Evolutionary conservation across 257 asterid species (phyloP), one percentile per base, ranked within the genome.

Genomic region (Solanum rostratum): DNA sequence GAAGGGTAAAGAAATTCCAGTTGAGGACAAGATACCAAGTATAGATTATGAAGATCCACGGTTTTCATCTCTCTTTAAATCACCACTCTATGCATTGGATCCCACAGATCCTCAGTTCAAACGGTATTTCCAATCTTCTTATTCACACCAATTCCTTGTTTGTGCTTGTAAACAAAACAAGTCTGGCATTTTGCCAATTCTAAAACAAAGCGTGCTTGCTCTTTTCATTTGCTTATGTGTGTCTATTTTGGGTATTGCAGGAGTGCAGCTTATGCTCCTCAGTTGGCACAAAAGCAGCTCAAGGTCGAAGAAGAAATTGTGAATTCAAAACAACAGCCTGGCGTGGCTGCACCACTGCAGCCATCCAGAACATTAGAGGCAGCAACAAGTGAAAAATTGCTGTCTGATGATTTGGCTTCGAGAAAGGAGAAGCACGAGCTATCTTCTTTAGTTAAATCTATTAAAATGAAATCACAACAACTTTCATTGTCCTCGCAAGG

Each of bases 61-160:
- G 80, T 97, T 97, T 88, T 89, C 96, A 16, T 84, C 91, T 54
- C 57, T 93, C 43, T 90, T 90, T 85, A 92, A 88, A 65, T 91
- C 93, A 15, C 91, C 97, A 3, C 89, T 69, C 85, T 97, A 87
- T 83, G 97, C 98, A 60, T 84, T 92, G 92, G 99, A 97, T 90
- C 98, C 99, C 52, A 95, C 99, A 8, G 99, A 96, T 87, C 99
- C 98, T 81, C 97, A 95, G 65, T 96, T 91, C 89, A 95, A 96
- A 92, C 93, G 99, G 99, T 96, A 90, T 79, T 29, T 71, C 41
- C 60, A 19, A 6, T 2, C 41, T n/a, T 79, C 66, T 39, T 46
- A 30, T 33, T 81, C 62, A 5, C 43, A n/a, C 22, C 45, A 62
- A 46, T 22, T 79, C 39, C 10, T 66, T 14, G 14, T 37, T 73